Conservation (phyloP, 345 rosid genomes). For the Salix suchowensis region DNA sequence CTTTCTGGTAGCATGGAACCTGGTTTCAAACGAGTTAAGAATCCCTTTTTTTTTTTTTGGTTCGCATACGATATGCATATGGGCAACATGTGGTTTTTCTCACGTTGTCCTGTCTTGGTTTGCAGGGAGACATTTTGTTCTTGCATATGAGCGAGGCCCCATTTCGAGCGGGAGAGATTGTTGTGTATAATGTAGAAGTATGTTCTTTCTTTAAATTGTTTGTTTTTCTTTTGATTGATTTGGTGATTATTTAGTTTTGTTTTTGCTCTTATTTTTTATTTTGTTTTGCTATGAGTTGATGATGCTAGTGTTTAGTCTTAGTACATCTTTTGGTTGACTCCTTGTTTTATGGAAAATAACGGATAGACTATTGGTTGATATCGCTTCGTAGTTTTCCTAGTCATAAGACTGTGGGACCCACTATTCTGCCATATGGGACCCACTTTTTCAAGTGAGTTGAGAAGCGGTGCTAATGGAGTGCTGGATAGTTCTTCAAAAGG, state of each 20-base stretch:
- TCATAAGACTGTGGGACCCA: background rate
- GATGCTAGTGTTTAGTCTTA: background rate
- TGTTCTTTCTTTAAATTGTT: background rate
- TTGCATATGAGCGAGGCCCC: conserved; percentile 61
- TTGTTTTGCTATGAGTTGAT: background rate
- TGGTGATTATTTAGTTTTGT: background rate
- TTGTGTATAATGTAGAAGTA: conserved; percentile 61
- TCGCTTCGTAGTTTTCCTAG: background rate
- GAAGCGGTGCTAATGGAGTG: background rate
- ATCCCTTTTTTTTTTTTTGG: background rate
- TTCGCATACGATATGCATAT: background rate
- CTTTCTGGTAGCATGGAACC: conserved; percentile 83
- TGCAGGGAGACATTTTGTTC: conserved; percentile 73
- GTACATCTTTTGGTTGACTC: background rate
- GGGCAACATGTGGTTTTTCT: background rate
- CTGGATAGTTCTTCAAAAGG: too few relatives aligned
- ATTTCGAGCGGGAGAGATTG: conserved; percentile 64
- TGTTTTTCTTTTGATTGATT: background rate
- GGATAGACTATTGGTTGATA: background rate
- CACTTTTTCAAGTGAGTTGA: background rate
- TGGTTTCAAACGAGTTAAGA: conserved; percentile 56
- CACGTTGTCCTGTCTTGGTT: conserved; percentile 10
- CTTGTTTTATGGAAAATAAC: background rate
- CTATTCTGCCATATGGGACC: background rate
- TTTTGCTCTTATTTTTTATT: background rate